Base-by-base conservation (phyloP, 768 basidiomycete species). In the Kwoniella mangroviensis region DNA sequence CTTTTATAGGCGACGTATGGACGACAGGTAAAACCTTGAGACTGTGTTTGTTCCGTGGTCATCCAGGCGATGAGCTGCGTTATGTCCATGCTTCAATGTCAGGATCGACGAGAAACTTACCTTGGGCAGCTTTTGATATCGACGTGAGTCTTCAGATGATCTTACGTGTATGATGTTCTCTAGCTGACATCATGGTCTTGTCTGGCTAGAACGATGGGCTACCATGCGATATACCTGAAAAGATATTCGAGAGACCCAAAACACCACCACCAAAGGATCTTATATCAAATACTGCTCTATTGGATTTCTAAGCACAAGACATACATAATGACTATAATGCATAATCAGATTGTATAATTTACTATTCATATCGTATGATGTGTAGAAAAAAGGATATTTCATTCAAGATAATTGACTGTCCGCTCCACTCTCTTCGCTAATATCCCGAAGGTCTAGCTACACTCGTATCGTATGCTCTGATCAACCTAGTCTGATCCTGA, bases 401-500 rank as follows among this genome's bases (percentile, higher is more conserved):
- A 15, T 49, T 49, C 19, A 49, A 49, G 19, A 49, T 49, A 45
- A 15, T 19, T 28, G 54, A 22, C 15, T 22, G 13, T 19, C 54
- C 54, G 5, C 21, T 22, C 54, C 21, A 13, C 40, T 58, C 57
- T 34, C 7, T 11, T 19, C 34, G 34, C 58, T 79, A 83, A 49
- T 83, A 83, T 21, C 82, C 82, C 1, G 77, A 68, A 45, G 82
- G 82, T 57, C 82, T 70, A n/a, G 79, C 75, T 28, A 81, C 63
- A 62, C 83, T 84, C n/a, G 85, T 85, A 62, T 85, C 85, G 74
- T 85, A 85, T 11, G 82, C 75, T 12, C 85, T 74, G 60, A 85
- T 85, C 73, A 85, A 74, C 41, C 82, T 73, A 67, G 91, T 84
- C 68, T 98, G 95, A 83, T 96, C 94, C 84, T 95, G 91, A 72